phyloP scores from a whole-genome alignment of 139 green algal species.

The Auxenochlorella pyrenoidosa region DNA sequence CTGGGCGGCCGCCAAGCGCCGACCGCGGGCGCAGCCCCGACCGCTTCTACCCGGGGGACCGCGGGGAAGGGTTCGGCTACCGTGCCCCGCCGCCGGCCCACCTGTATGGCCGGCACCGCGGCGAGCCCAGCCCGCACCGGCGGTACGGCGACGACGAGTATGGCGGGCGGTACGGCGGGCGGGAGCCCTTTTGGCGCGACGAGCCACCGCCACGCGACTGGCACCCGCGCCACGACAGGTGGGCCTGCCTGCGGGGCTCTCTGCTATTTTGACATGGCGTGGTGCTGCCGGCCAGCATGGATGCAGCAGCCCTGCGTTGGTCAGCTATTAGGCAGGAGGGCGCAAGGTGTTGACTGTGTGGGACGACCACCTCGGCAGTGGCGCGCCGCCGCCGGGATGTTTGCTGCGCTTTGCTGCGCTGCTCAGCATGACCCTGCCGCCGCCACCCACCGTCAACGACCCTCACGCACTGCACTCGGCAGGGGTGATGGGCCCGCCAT shows the following conservation, averaged over 20 bases:
- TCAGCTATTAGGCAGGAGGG: no score
- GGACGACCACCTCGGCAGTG: no score
- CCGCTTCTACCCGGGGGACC: neutral
- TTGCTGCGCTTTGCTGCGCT: no score
- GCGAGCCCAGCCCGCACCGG: neutral
- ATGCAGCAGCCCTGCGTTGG: no score
- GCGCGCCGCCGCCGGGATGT: no score
- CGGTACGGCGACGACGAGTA: neutral
- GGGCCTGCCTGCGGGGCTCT: neutral
- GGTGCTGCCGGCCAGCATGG: neutral
- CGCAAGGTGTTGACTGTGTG: no score
- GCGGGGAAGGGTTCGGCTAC: constrained; percentile 6
- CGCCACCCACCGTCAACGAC: no score
- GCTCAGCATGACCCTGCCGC: no score
- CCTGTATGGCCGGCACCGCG: neutral
- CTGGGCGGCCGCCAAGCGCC: neutral
- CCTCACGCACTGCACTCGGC: neutral
- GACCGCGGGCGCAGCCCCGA: neutral
- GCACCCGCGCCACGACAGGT: constrained; percentile 9
- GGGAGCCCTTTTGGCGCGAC: neutral
- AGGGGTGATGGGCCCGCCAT: constrained; percentile 3
- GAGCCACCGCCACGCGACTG: neutral
- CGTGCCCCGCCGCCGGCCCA: neutral
- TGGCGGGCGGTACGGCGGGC: neutral
- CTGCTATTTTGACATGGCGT: neutral